Evolutionary conservation across 1,284 basidiomycete species (phyloP), one percentile per base, ranked within the genome.

Genomic region (Anthracocystis panici-leucophaei): DNA sequence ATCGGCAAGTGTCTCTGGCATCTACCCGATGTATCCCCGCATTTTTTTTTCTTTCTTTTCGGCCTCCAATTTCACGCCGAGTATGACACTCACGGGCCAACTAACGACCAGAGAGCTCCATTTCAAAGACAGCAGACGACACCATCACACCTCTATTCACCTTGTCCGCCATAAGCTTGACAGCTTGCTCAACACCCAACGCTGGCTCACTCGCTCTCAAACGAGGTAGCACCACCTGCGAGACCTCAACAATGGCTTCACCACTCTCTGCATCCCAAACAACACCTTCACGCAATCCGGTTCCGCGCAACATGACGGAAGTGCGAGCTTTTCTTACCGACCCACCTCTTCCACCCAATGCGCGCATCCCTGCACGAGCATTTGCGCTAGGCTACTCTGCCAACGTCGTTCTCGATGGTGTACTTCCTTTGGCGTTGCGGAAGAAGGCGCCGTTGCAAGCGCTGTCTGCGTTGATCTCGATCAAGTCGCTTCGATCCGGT

Each of bases 381-480:
- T 77, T 72, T 21, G 56, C 71, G 4, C 33, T 75, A 5, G 81
- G 76, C n/a, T 75, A 68, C 57, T 29, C 62, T 12, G 48, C 72
- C 52, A 76, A 78, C 33, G 61, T 57, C 18, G 62, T 62, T 1
- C 49, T 80, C 33, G 76, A 80, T 10, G 70, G 68, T n/a, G 18
- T 82, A 0, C 54, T 79, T 10, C 77, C 76, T 0, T 50, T 63
- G 10, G 51, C 80, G 5, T 35, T 80, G 3, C 62, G 76, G 23
- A 73, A 77, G 40, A 79, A 79, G 49, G 46, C 58, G 54, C 57
- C 68, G 1, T 11, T 35, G 2, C 64, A 72, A 44, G 75, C 77
- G 1, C 48, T 82, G 25, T 20, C 29, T 3, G 48, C 63, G 6
- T 38, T 80, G 40, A 20, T 77, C 38, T 71, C 76, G 23, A 38